Evolutionary conservation across 805 yeast genomes (phyloP), one percentile per base, ranked within the genome.

Genomic region (Yarrowia porcina): DNA sequence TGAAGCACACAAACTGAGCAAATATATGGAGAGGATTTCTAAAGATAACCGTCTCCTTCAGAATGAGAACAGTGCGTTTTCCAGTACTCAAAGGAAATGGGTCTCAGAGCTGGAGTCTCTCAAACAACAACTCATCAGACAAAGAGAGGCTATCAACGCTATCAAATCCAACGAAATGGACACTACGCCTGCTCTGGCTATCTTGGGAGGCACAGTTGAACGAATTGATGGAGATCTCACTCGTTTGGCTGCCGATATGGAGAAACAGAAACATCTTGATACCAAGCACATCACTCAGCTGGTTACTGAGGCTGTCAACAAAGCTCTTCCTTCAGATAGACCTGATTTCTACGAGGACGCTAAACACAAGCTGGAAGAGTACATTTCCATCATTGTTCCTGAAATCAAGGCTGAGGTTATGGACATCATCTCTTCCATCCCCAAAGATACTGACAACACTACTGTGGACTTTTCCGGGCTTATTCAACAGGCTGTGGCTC

Each of bases 351-450:
- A 11, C 35, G n/a, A 25, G 1, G 59, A 52, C 5, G 23, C 59
- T 8, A 52, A 52, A 36, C 21, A 12, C 39, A n/a, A 52, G 13
- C 32, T 52, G 17, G 44, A 52, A 1, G 44, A 33, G 20, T 52
- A 52, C 25, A 36, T 52, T 35, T 23, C 44, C 6, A 17, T 42
- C 11, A 25, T 23, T 0, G 33, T 52, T 0, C 44, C 59, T 3
- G 44, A 52, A 25, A 52, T 52, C 59, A 52, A 52, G 35, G 27
- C 59, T 17, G 59, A 36, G 32, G 42, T 52, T 6, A 23, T 52
- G 38, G 44, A 52, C 6, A 25, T 36, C 10, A 44, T 52, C 5
- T 25, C 59, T 5, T 25, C 30, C 13, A 49, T 49, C 18, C 39
- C 39, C 27, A 49, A 32, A 17, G 20, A 30, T 7, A 39, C 35